These are phyloP conservation scores for Penicillium psychrosexuale DNA, from an alignment of 2,329 filamentous ascomycete species.

Conservation along the genomic window DNA sequence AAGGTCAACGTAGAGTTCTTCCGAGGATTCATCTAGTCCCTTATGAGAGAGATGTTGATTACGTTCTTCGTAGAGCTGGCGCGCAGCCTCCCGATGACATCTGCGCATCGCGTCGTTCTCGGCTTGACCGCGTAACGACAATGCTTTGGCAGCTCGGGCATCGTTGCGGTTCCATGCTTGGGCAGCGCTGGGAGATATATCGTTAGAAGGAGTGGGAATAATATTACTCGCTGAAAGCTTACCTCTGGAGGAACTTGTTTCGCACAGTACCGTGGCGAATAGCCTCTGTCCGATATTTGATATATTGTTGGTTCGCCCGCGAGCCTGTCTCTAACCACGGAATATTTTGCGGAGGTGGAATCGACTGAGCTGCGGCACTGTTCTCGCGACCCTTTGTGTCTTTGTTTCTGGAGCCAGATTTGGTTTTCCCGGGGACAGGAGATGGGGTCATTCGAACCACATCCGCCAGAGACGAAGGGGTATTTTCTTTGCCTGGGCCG, in stretches of 20 bases:
- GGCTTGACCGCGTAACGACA: constrained; percentile 89
- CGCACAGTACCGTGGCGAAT: constrained; percentile 95
- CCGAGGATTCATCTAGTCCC: constrained; percentile 45
- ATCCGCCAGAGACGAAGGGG: constrained; percentile 80
- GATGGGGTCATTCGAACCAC: constrained; percentile 94
- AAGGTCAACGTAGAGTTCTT: constrained; percentile 89
- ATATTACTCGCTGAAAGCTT: constrained; percentile 22
- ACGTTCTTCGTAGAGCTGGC: constrained; percentile 87
- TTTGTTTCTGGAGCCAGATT: constrained; percentile 58
- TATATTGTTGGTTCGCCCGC: constrained; percentile 84
- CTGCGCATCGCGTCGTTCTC: constrained; percentile 98
- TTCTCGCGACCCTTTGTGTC: constrained; percentile 68
- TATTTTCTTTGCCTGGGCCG: constrained; percentile 63
- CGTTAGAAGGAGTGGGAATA: not conserved
- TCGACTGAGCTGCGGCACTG: constrained; percentile 75
- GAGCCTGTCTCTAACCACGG: constrained; percentile 96
- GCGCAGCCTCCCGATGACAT: constrained; percentile 89
- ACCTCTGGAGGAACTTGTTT: constrained; percentile 97
- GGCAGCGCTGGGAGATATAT: constrained; percentile 63
- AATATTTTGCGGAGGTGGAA: constrained; percentile 83
- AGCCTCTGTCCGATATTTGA: constrained; percentile 91
- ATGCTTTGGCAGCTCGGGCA: constrained; percentile 88
- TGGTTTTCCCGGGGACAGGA: constrained; percentile 59
- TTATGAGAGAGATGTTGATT: constrained; percentile 63
- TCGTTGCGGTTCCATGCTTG: constrained; percentile 99